Evolutionary conservation across 1,284 basidiomycete species (phyloP), one percentile per base, ranked within the genome.

Genomic region (Ceratobasidium sp.): DNA sequence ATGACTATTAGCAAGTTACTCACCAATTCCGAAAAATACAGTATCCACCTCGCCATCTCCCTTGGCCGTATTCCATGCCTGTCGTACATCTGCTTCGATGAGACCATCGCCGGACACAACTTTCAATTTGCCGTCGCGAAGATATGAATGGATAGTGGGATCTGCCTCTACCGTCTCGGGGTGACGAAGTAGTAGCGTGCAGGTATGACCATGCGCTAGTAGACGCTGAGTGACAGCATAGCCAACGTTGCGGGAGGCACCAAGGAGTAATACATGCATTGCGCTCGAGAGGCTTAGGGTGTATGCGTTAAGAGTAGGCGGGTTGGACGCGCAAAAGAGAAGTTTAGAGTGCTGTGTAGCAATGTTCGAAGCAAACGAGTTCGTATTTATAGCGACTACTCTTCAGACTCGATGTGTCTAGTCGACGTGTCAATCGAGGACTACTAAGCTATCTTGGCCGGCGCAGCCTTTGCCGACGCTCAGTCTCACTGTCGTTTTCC

Each of bases 61-160:
- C 0, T 81, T 82, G 5, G 88, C 87, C 48, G 84, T 83, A 13
- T 84, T 81, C 88, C 89, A 90, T 6, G 85, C 87, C 2, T 81
- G 81, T 65, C 84, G 80, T 52, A 90, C 86, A 79, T 90, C 87
- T 0, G 84, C 84, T 57, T 82, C 78, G n/a, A 85, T 84, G 26
- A 89, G 83, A 2, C 87, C 89, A 80, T 91, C 90, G n/a, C 89
- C 90, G 79, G 87, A 83, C n/a, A 90, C 83, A 44, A 90, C 82
- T 17, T 82, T 83, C 0, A 86, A 88, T 78, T 85, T 85, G 20
- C 88, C 88, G 0, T 84, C 84, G 74, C 83, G 80, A 73, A 90
- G 78, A 79, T 86, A 86, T 4, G 78, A 78, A 77, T 88, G 85
- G 46, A 90, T 86, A 2, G 76, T 80, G 12, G 83, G 82, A 79